Conservation (phyloP, 805 yeast genomes). For the Saccharomycopsis sp. region DNA sequence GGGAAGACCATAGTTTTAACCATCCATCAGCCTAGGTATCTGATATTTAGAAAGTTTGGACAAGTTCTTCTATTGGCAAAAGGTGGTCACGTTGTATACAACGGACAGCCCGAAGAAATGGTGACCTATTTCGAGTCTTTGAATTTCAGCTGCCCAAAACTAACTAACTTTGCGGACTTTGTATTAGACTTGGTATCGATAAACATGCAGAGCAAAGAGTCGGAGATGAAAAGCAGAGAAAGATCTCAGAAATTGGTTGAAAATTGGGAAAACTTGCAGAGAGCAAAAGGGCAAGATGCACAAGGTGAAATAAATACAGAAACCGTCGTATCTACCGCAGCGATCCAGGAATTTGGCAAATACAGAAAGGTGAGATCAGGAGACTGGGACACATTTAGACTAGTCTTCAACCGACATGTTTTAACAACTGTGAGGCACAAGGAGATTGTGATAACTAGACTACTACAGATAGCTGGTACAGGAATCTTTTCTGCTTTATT, state of each 20-base stretch:
- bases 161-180: constrained; percentile 68
- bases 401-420: constrained; percentile 31
- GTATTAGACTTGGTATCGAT: constrained; percentile 65
- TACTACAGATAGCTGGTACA: constrained; percentile 56
- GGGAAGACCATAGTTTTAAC: constrained; percentile 68
- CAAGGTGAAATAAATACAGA: background rate
- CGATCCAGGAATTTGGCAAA: constrained; percentile 14
- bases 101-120: constrained; percentile 47
- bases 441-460: constrained; percentile 58
- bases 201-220: constrained; percentile 37
- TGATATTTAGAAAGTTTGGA: constrained; percentile 58
- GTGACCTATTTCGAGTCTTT: constrained; percentile 39
- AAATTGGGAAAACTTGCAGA: constrained; percentile 30
- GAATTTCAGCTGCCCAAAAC: constrained; percentile 52
- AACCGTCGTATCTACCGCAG: background rate
- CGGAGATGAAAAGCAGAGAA: constrained; percentile 35
- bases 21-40: constrained; percentile 78
- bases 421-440: constrained; percentile 41
- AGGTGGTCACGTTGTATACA: constrained; percentile 65
- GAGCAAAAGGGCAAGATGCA: background rate
- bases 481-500: constrained; percentile 62
- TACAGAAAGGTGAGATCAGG: constrained; percentile 23
- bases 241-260: constrained; percentile 35
- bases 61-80: constrained; percentile 65
- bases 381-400: constrained; percentile 10